Evolutionary conservation across 768 basidiomycete species (phyloP).

Genomic region (Mrakia hoshinonis): DNA sequence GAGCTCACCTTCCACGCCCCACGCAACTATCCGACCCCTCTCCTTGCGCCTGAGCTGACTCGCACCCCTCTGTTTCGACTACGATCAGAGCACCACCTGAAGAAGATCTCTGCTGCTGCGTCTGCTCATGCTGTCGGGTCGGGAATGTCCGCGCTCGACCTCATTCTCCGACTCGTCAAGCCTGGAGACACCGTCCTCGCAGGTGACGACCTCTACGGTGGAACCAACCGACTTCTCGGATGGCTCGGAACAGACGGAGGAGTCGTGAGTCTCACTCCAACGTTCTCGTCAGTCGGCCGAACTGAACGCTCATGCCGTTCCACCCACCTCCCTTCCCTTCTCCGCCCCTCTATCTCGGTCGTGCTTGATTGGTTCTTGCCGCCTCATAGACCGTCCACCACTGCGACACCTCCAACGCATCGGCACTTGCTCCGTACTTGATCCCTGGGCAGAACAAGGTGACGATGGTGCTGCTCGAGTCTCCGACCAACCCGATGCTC

Average conservation of each 20-base stretch:
- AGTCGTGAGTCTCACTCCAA: slow-evolving; percentile 42
- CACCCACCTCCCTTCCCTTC: slow-evolving; percentile 3
- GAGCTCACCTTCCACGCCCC: slow-evolving; percentile 33
- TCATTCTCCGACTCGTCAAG: slow-evolving; percentile 85
- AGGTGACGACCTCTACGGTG: slow-evolving; percentile 87
- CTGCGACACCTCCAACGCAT: slow-evolving; percentile 77
- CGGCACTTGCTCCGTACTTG: slow-evolving; percentile 55
- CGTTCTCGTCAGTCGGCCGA: background rate
- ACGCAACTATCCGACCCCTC: background rate
- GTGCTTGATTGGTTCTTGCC: background rate
- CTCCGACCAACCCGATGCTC: slow-evolving; percentile 91
- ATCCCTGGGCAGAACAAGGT: slow-evolving; percentile 54
- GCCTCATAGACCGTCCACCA: slow-evolving; percentile 58
- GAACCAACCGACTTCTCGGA: slow-evolving; percentile 85
- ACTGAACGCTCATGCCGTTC: background rate
- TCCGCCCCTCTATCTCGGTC: background rate
- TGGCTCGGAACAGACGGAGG: slow-evolving; percentile 82
- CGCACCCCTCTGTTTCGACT: background rate
- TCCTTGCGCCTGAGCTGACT: background rate
- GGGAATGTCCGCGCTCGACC: slow-evolving; percentile 95
- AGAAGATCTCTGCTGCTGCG: slow-evolving; percentile 85
- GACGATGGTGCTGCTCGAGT: slow-evolving; percentile 91
- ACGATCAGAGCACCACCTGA: slow-evolving; percentile 79
- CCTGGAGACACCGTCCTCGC: slow-evolving; percentile 94
- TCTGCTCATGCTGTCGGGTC: slow-evolving; percentile 90